A percentile compares a stretch with the other conserved stretches of the same genome.
Evolutionary conservation across 345 rosid genomes (phyloP).

Genomic region (Isatis tinctoria): DNA sequence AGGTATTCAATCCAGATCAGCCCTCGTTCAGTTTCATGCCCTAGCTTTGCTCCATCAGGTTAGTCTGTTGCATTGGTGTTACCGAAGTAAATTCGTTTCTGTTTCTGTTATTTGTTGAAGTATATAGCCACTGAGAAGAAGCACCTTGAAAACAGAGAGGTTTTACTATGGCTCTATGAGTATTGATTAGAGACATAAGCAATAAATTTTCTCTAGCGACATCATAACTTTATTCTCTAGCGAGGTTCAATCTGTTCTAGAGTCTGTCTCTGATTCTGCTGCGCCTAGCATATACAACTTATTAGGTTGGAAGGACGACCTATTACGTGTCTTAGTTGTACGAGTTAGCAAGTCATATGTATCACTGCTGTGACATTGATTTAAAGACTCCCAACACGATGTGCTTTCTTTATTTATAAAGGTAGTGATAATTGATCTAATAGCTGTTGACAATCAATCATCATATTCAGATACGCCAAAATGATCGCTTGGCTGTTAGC

Average conservation of each 20-base stretch:
- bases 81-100: background rate
- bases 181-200: background rate
- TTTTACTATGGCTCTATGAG: background rate
- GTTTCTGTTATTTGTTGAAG: background rate
- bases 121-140: background rate
- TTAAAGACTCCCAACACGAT: background rate
- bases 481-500: conserved; percentile 86
- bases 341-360: background rate
- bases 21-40: conserved; percentile 98
- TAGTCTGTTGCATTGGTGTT: conserved; percentile 5
- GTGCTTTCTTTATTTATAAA: background rate
- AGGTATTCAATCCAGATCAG: conserved; percentile 96
- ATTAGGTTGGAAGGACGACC: background rate
- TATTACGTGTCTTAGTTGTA: background rate
- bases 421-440: background rate
- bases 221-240: background rate
- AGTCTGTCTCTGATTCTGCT: background rate
- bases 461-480: conserved; percentile 77
- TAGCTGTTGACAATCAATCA: conserved; percentile 6
- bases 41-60: conserved; percentile 91
- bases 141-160: background rate
- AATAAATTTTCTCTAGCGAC: background rate
- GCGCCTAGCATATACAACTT: background rate
- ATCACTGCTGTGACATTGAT: background rate
- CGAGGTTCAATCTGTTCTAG: background rate